Evolutionary conservation across 306 rosid genomes (phyloP).

Genomic region (Medicago lupulina): DNA sequence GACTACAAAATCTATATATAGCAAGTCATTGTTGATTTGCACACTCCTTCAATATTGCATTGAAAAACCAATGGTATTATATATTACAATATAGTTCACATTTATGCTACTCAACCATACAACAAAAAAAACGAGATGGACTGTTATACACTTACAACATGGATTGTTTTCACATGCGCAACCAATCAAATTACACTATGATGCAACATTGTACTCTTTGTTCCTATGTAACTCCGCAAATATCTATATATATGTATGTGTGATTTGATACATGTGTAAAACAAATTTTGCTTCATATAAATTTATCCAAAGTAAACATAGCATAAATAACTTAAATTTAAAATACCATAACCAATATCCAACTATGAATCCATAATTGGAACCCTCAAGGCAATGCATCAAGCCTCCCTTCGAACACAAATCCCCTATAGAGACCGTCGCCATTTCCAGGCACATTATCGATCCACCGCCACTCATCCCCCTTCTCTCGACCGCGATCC

Average conservation of each 20-base stretch:
- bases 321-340: conserved; percentile 24
- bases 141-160: background rate
- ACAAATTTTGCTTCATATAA: background rate
- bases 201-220: background rate
- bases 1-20: background rate
- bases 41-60: conserved; percentile 34
- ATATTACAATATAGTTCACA: conserved; percentile 37
- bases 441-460: conserved; percentile 61
- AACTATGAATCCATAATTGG: conserved; percentile 1
- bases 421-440: conserved; percentile 78
- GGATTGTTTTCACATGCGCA: background rate
- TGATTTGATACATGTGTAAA: background rate
- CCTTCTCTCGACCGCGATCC: conserved; percentile 51
- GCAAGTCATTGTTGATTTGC: conserved; percentile 13
- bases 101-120: background rate
- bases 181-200: background rate
- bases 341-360: conserved; percentile 41
- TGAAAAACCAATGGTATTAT: conserved; percentile 31
- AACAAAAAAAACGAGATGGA: background rate
- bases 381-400: conserved; percentile 63
- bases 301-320: background rate
- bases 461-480: conserved; percentile 78
- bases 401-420: conserved; percentile 77
- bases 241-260: background rate
- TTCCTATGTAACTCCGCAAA: background rate